phyloP scores from a whole-genome alignment of 768 basidiomycete genomes.

The Calvatia gigantea region DNA sequence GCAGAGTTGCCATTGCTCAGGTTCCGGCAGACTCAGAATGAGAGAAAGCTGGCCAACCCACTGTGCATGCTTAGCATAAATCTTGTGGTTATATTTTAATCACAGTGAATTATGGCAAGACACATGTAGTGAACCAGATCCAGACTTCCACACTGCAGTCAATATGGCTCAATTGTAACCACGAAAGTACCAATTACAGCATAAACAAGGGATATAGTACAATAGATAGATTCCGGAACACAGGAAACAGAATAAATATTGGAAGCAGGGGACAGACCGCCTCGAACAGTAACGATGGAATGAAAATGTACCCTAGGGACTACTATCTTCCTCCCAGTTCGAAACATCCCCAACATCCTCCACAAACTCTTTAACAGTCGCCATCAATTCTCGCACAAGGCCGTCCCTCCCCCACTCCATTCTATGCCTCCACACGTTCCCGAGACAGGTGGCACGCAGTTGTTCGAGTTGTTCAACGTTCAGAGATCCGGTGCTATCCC shows the following conservation, averaged over 20 bases:
- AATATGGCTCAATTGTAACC: not conserved
- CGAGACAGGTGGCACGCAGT: constrained; percentile 79
- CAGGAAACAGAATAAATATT: not conserved
- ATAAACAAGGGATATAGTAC: not conserved
- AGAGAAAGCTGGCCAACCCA: no score
- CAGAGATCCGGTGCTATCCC: constrained; percentile 51
- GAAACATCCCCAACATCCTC: constrained; percentile 46
- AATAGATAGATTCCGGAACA: not conserved
- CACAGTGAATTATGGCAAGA: no score
- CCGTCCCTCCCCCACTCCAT: constrained; percentile 78
- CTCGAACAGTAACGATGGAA: not conserved
- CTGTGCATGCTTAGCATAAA: no score
- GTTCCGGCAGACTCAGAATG: no score
- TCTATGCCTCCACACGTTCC: constrained; percentile 78
- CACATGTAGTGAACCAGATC: no score
- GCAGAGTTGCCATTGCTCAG: no score
- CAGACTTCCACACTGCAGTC: no score
- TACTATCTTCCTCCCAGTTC: not conserved
- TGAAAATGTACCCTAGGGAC: not conserved
- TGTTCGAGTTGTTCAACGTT: constrained; percentile 93
- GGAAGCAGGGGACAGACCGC: not conserved
- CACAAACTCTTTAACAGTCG: constrained; percentile 61
- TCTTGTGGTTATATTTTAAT: no score
- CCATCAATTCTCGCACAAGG: constrained; percentile 57
- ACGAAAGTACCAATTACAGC: not conserved